phyloP scores from a whole-genome alignment of 1,139 yeast genomes.

The Candida tunisiensis region DNA sequence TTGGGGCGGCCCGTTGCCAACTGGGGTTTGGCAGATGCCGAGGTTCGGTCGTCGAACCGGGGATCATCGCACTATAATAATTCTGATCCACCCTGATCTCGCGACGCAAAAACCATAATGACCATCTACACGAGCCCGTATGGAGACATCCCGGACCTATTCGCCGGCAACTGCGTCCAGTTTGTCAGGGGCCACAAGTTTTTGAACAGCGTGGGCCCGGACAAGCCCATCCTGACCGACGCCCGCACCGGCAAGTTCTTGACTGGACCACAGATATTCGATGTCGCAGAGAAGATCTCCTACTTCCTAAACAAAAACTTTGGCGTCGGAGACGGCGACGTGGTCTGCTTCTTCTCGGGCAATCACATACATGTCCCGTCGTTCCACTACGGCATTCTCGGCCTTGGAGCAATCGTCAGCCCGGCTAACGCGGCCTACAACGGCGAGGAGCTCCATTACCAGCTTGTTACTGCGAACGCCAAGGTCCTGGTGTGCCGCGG shows the following conservation, averaged over 20 bases:
- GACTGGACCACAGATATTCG: conserved; percentile 8
- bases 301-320: conserved; percentile 9
- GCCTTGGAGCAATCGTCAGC: conserved; percentile 18
- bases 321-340: conserved; percentile 13
- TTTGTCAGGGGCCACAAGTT: too few relatives aligned
- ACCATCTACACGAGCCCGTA: too few relatives aligned
- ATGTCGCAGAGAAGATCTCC: conserved; percentile 9
- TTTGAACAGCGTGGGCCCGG: neutral
- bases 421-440: conserved; percentile 21
- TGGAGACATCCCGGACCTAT: too few relatives aligned
- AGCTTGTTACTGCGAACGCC: conserved; percentile 14
- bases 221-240: conserved; percentile 27
- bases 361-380: conserved; percentile 15
- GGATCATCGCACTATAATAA: too few relatives aligned
- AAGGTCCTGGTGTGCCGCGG: conserved; percentile 13
- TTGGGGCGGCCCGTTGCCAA: too few relatives aligned
- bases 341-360: conserved; percentile 15
- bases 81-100: too few relatives aligned
- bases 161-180: too few relatives aligned
- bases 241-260: conserved; percentile 10
- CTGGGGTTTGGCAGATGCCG: too few relatives aligned
- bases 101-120: too few relatives aligned
- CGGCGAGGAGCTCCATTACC: conserved; percentile 19
- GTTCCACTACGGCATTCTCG: conserved; percentile 16
- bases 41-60: too few relatives aligned